Evolutionary conservation across 768 basidiomycete genomes (phyloP).

Genomic region (Hydnomerulius pinastri): DNA sequence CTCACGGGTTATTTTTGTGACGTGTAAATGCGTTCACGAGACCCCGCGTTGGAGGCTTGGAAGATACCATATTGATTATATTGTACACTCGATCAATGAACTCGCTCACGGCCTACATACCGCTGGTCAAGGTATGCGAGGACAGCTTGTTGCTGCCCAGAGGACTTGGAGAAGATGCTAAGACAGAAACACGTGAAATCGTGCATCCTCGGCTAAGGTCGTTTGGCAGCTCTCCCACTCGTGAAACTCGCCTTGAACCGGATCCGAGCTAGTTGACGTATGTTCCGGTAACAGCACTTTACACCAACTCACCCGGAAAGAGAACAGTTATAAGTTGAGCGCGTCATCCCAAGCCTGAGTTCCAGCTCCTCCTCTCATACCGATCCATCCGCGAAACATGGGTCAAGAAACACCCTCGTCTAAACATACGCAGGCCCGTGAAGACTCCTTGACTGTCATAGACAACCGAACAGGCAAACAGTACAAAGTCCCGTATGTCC

Average conservation of each 20-base stretch:
- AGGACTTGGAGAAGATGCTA: not conserved
- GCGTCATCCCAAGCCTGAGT: too few relatives aligned
- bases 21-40: not conserved
- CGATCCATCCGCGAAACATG: conserved; percentile 13
- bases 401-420: conserved; percentile 26
- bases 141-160: not conserved
- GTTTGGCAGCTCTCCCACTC: not conserved
- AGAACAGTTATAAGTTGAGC: not conserved
- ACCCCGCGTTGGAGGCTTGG: not conserved
- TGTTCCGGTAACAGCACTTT: not conserved
- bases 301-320: not conserved
- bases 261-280: not conserved
- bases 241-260: not conserved
- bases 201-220: too few relatives aligned
- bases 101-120: too few relatives aligned
- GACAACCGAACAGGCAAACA: conserved; percentile 87
- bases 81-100: conserved; percentile 10
- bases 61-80: conserved; percentile 21
- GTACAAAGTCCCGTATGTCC: conserved; percentile 69
- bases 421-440: conserved; percentile 10
- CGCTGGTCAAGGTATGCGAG: too few relatives aligned
- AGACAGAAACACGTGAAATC: conserved; percentile 11
- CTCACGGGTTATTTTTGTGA: not conserved
- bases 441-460: conserved; percentile 57
- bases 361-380: not conserved